Conservation (phyloP, 2,329 filamentous ascomycete species). For the Beauveria bassiana region DNA sequence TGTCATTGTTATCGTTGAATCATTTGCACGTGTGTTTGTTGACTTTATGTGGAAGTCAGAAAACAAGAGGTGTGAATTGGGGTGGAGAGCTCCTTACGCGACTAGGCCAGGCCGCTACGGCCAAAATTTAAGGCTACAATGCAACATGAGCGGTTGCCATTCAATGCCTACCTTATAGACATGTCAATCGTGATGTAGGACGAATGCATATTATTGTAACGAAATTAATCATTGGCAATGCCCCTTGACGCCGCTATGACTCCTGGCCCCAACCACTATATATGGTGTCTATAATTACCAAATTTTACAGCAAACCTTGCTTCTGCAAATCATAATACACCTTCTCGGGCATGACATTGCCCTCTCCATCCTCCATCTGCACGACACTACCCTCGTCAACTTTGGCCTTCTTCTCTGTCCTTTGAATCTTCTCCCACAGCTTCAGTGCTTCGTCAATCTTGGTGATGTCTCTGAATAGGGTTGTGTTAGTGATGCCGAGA, state of each 20-base stretch:
- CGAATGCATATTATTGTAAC: not conserved
- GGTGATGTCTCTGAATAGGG: slow-evolving; percentile 88
- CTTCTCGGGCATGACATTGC: slow-evolving; percentile 98
- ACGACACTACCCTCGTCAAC: slow-evolving; percentile 76
- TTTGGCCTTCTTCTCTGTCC: slow-evolving; percentile 71
- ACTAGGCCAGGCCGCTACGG: not conserved
- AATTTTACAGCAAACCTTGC: slow-evolving; percentile 66
- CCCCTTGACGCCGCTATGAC: slow-evolving; percentile 2
- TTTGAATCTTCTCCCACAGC: slow-evolving; percentile 89
- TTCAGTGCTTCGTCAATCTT: slow-evolving; percentile 81
- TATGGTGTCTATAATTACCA: slow-evolving; percentile 5
- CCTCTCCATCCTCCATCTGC: slow-evolving; percentile 96
- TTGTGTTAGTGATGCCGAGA: slow-evolving; percentile 84
- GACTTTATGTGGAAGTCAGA: not conserved
- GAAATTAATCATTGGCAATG: not conserved
- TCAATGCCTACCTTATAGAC: not conserved
- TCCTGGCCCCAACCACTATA: slow-evolving; percentile 2
- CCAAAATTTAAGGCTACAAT: too few species aligned
- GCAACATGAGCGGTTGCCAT: not conserved
- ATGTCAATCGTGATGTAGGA: too few species aligned
- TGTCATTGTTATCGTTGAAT: slow-evolving; percentile 25
- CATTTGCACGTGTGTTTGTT: not conserved
- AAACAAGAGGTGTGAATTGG: not conserved
- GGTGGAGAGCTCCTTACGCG: slow-evolving; percentile 1
- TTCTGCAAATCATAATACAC: slow-evolving; percentile 94